Percentiles rank a stretch among this genome's conserved stretches.
Evolutionary conservation across 805 yeast species (phyloP).

Genomic region (Ascoidea asiatica): DNA sequence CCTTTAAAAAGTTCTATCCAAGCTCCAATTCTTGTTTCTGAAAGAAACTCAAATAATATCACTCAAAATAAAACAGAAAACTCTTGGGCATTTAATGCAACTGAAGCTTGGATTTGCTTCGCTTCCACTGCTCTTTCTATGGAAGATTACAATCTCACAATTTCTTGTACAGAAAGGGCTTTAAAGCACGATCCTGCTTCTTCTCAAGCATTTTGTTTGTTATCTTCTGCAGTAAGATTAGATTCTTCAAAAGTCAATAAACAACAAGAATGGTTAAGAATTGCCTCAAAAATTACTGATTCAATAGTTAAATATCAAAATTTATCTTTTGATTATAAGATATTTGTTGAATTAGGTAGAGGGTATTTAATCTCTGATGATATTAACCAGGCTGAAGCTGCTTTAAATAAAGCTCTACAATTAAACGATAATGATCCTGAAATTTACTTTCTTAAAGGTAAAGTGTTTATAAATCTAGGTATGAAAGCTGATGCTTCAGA

Average conservation of each 20-base stretch:
- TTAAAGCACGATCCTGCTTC: slow-evolving; percentile 27
- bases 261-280: slow-evolving; percentile 24
- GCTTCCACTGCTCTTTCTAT: slow-evolving; percentile 8
- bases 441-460: slow-evolving; percentile 35
- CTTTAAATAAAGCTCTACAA: slow-evolving; percentile 28
- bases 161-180: slow-evolving; percentile 29
- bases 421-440: slow-evolving; percentile 27
- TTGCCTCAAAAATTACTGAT: slow-evolving; percentile 26
- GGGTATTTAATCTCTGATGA: slow-evolving; percentile 33
- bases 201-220: slow-evolving; percentile 26
- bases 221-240: slow-evolving; percentile 25
- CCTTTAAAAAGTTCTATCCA: not conserved
- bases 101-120: slow-evolving; percentile 9
- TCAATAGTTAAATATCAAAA: slow-evolving; percentile 24
- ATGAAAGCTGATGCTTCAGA: slow-evolving; percentile 32
- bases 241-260: slow-evolving; percentile 25
- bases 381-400: slow-evolving; percentile 37
- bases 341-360: slow-evolving; percentile 39
- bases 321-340: slow-evolving; percentile 22
- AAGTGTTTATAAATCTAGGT: slow-evolving; percentile 29
- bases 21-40: not conserved
- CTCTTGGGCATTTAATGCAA: not conserved
- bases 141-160: slow-evolving; percentile 20
- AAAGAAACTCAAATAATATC: not conserved
- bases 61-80: not conserved